Conservation (phyloP, 1,139 yeast species). For the Nakaseomyces sp. region DNA sequence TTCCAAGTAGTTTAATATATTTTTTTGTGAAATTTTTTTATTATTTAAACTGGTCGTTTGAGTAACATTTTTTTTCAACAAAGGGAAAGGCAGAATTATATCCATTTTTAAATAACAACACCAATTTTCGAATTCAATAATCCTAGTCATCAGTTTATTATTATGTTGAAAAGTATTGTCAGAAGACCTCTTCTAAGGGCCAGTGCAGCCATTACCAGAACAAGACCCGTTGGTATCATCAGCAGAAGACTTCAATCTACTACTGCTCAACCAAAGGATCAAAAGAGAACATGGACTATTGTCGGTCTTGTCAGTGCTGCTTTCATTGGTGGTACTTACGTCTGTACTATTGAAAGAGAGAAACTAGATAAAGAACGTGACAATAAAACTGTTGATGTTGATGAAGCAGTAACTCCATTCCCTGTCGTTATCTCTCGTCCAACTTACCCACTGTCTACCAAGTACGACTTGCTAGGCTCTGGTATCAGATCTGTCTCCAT, state of each 20-base stretch:
- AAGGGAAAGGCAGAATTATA: too few relatives aligned
- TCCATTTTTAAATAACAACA: not conserved
- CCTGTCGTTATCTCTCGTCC: slow-evolving; percentile 30
- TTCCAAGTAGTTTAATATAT: not conserved
- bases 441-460: slow-evolving; percentile 11
- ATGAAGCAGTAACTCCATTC: slow-evolving; percentile 42
- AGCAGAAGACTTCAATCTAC: slow-evolving; percentile 1
- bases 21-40: not conserved
- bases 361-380: not conserved
- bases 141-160: too few relatives aligned
- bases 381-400: slow-evolving; percentile 34
- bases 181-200: not conserved
- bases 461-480: slow-evolving; percentile 52
- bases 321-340: slow-evolving; percentile 2
- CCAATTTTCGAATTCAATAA: too few relatives aligned
- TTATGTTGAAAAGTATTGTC: slow-evolving; percentile 2
- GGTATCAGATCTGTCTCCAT: slow-evolving; percentile 79
- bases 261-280: not conserved
- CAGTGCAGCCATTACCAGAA: not conserved
- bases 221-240: not conserved
- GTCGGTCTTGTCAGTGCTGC: slow-evolving; percentile 5
- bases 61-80: too few relatives aligned
- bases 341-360: not conserved
- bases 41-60: not conserved
- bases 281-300: not conserved